phyloP scores from a whole-genome alignment of 2,329 filamentous ascomycete species.

The Cytospora piceae region DNA sequence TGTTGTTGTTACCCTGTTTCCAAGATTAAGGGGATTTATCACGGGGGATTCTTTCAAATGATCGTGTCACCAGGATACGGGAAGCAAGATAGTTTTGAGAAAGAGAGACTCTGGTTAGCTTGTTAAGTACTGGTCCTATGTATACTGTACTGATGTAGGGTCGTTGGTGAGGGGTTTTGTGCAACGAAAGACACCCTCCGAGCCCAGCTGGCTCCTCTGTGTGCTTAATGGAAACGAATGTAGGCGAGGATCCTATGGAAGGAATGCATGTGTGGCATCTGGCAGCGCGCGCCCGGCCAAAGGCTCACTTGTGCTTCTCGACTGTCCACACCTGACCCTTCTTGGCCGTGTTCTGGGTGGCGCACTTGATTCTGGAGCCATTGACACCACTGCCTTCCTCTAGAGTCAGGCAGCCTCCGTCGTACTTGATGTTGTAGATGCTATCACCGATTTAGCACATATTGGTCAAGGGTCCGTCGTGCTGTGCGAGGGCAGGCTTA shows the following conservation, averaged over 20 bases:
- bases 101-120: background rate
- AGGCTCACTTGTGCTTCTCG: slow-evolving; percentile 23
- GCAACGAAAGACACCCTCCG: background rate
- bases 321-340: slow-evolving; percentile 18
- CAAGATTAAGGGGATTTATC: background rate
- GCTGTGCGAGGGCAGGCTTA: background rate
- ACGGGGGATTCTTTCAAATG: background rate
- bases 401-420: slow-evolving; percentile 18
- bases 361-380: slow-evolving; percentile 19
- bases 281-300: too few species aligned
- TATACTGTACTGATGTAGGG: background rate
- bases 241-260: too few species aligned
- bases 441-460: background rate
- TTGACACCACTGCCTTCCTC: slow-evolving; percentile 14
- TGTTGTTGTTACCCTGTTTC: background rate
- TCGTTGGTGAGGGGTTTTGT: too few species aligned
- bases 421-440: slow-evolving; percentile 16
- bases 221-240: too few species aligned
- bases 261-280: too few species aligned
- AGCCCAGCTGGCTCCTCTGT: background rate
- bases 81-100: background rate
- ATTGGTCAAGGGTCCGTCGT: background rate
- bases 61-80: background rate
- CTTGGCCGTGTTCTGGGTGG: slow-evolving; percentile 15
- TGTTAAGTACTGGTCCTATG: background rate